A percentile compares a stretch with the other conserved stretches of the same genome.
Evolutionary conservation across 2,329 filamentous ascomycete species (phyloP).

Genomic region (Scytalidium lignicola): DNA sequence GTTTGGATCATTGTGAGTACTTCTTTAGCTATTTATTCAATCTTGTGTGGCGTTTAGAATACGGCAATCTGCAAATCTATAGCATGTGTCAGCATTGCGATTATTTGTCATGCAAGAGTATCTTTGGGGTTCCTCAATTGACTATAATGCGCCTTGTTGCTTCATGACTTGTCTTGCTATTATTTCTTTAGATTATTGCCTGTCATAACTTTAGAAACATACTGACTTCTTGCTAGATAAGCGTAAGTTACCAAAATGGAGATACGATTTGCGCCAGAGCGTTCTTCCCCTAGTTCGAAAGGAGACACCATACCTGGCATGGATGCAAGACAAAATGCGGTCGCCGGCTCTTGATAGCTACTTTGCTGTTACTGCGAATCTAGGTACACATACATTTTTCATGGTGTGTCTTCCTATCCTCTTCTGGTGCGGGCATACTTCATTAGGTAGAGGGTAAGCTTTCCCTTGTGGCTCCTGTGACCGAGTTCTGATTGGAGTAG

Average conservation of each 20-base stretch:
- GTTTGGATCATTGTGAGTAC: constrained; percentile 67
- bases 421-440: constrained; percentile 92
- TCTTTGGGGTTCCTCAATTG: too few relatives aligned
- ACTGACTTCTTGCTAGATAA: constrained; percentile 55
- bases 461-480: constrained; percentile 5
- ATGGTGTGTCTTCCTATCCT: constrained; percentile 92
- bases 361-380: constrained; percentile 93
- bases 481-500: constrained; percentile 31
- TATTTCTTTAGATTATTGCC: too few relatives aligned
- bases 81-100: too few relatives aligned
- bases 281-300: constrained; percentile 83
- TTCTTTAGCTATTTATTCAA: background rate
- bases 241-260: constrained; percentile 78
- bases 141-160: too few relatives aligned
- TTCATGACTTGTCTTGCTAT: too few relatives aligned
- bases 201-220: too few relatives aligned
- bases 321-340: constrained; percentile 74
- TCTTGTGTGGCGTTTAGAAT: background rate
- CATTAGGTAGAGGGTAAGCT: constrained; percentile 78
- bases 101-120: too few relatives aligned
- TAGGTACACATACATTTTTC: constrained; percentile 97
- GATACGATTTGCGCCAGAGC: constrained; percentile 75
- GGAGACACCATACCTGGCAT: constrained; percentile 93
- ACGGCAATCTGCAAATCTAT: background rate
- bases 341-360: constrained; percentile 87